Conservation (phyloP, 352 stramenopile species). For the Phytophthora multivora region DNA sequence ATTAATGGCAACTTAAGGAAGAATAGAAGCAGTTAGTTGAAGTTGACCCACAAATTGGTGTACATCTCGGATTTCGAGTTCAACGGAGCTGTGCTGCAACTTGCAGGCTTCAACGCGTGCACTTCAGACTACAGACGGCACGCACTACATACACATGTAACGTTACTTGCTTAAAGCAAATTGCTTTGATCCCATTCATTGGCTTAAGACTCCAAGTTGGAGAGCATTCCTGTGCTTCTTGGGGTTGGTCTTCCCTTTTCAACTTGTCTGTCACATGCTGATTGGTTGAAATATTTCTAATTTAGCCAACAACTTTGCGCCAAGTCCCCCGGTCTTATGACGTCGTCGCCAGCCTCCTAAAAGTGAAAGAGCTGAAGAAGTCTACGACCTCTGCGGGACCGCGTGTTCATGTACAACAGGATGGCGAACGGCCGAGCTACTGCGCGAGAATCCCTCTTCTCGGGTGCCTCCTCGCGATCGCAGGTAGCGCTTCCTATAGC, state of each 20-base stretch:
- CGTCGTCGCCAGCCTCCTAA: not conserved
- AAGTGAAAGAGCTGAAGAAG: constrained; percentile 2
- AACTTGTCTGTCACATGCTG: constrained; percentile 1
- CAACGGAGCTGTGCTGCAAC: too few relatives aligned
- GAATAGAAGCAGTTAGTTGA: too few relatives aligned
- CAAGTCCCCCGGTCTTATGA: constrained; percentile 4
- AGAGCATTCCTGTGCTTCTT: too few relatives aligned
- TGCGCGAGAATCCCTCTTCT: constrained; percentile 72
- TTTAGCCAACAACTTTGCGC: constrained; percentile 10
- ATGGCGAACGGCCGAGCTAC: constrained; percentile 62
- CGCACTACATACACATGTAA: too few relatives aligned
- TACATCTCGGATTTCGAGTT: too few relatives aligned
- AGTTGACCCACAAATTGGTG: too few relatives aligned
- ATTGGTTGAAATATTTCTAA: constrained; percentile 6
- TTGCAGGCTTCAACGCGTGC: too few relatives aligned
- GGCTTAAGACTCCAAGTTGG: not conserved
- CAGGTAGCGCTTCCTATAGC: constrained; percentile 34
- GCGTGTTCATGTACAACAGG: constrained; percentile 79
- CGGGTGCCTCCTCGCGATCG: constrained; percentile 49
- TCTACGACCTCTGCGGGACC: constrained; percentile 1
- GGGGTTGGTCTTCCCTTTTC: not conserved
- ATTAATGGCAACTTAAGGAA: too few relatives aligned
- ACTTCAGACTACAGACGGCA: too few relatives aligned
- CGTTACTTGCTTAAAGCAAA: too few relatives aligned
- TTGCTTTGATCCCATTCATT: too few relatives aligned